Evolutionary conservation across 176 grass and related monocot species (phyloP).

Genomic region (Zea luxurians): DNA sequence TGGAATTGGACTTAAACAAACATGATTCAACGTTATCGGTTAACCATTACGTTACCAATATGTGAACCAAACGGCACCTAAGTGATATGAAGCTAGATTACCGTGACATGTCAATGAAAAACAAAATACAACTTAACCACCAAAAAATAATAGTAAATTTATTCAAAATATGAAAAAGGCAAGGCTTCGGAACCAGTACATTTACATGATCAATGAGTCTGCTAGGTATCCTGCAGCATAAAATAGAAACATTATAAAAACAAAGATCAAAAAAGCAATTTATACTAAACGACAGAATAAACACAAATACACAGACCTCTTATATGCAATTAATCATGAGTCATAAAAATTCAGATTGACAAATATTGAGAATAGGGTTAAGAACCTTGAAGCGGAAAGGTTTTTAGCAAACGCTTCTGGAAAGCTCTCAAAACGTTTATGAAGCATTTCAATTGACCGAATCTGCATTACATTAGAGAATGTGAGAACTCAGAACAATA

Average conservation of each 20-base stretch:
- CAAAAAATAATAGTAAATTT: not conserved
- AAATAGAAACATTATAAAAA: conserved; percentile 36
- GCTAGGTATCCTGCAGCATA: conserved; percentile 46
- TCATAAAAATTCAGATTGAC: conserved; percentile 16
- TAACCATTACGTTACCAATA: too few species aligned
- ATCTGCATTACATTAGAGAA: conserved; percentile 62
- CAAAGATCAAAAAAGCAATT: not conserved
- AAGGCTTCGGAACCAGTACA: not conserved
- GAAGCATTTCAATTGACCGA: conserved; percentile 92
- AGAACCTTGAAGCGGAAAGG: conserved; percentile 72
- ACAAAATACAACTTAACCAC: not conserved
- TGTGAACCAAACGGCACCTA: too few species aligned
- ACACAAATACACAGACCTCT: not conserved
- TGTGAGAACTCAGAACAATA: conserved; percentile 9
- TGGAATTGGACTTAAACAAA: too few species aligned
- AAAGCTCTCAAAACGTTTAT: conserved; percentile 99
- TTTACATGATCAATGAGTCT: conserved; percentile 68
- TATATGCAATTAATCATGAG: not conserved
- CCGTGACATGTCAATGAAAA: conserved; percentile 21
- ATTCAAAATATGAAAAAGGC: conserved; percentile 5
- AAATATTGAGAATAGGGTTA: conserved; percentile 19
- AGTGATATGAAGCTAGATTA: conserved; percentile 16
- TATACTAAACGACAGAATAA: conserved; percentile 18
- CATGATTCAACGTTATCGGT: too few species aligned
- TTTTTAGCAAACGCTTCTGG: conserved; percentile 87